Evolutionary conservation across 768 basidiomycete species (phyloP).

Genomic region (Saitozyma podzolica): DNA sequence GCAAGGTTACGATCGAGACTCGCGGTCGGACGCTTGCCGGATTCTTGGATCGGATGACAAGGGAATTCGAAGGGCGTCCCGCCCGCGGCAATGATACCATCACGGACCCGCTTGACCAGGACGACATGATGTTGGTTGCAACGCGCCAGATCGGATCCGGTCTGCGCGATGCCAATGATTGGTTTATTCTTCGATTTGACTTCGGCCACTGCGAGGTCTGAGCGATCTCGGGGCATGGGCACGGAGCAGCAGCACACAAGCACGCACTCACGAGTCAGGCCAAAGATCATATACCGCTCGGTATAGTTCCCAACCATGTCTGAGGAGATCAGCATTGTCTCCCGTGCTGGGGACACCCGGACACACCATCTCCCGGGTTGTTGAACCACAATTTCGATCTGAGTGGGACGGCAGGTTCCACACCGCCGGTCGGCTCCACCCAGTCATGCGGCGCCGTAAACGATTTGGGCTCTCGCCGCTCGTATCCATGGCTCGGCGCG

Average conservation of each 20-base stretch:
- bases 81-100: constrained; percentile 51
- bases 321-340: constrained; percentile 5
- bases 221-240: neutral
- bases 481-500: neutral
- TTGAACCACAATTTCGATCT: constrained; percentile 47
- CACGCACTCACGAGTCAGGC: constrained; percentile 27
- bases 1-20: constrained; percentile 48
- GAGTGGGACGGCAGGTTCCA: constrained; percentile 42
- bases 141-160: constrained; percentile 49
- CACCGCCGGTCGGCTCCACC: constrained; percentile 29
- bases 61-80: constrained; percentile 52
- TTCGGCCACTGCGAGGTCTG: constrained; percentile 14
- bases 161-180: constrained; percentile 50
- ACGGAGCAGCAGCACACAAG: neutral
- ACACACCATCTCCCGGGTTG: constrained; percentile 38
- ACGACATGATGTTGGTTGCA: constrained; percentile 49
- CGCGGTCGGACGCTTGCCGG: constrained; percentile 49
- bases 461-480: constrained; percentile 8
- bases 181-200: constrained; percentile 32
- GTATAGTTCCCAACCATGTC: constrained; percentile 40
- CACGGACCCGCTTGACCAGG: constrained; percentile 49
- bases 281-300: constrained; percentile 44
- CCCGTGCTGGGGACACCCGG: neutral
- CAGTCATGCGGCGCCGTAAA: constrained; percentile 38
- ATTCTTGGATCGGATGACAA: constrained; percentile 52